A percentile compares a stretch with the other conserved stretches of the same genome.
Evolutionary conservation across 140 eudicot genomes (phyloP).

Genomic region (Senecio squalidus): DNA sequence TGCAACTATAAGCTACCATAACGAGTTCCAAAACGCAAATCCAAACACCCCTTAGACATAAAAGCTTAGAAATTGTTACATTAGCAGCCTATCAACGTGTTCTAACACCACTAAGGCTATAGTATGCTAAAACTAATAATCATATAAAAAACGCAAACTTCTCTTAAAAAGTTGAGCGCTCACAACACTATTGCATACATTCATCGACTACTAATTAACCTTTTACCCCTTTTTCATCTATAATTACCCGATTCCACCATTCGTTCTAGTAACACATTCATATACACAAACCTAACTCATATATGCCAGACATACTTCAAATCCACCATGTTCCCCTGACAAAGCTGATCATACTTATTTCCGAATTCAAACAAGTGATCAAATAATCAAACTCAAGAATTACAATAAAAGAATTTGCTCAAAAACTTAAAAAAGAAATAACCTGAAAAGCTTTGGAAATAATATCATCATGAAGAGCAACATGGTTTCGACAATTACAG

Average conservation of each 20-base stretch:
- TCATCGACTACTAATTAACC: neutral
- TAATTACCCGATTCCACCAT: conserved; percentile 1
- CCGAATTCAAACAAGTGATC: neutral
- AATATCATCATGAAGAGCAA: conserved; percentile 63
- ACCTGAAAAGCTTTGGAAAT: conserved; percentile 76
- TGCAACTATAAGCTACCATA: neutral
- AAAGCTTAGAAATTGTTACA: neutral
- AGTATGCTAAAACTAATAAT: neutral
- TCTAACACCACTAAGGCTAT: neutral
- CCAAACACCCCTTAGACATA: neutral
- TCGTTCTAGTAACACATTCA: neutral
- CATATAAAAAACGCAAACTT: conserved; percentile 4
- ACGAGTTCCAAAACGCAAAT: too few species aligned
- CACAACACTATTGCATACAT: conserved; percentile 9
- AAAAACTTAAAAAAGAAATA: neutral
- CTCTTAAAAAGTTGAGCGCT: conserved; percentile 3
- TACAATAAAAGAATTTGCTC: neutral
- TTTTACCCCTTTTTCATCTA: neutral
- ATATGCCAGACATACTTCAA: neutral
- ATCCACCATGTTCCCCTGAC: neutral
- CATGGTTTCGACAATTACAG: conserved; percentile 60
- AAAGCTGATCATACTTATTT: neutral
- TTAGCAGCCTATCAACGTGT: neutral
- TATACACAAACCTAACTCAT: neutral
- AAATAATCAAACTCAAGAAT: neutral